These are phyloP conservation scores for Arabidopsis lyrata DNA, from an alignment of 441 rosid genomes.

Conservation along the genomic window DNA sequence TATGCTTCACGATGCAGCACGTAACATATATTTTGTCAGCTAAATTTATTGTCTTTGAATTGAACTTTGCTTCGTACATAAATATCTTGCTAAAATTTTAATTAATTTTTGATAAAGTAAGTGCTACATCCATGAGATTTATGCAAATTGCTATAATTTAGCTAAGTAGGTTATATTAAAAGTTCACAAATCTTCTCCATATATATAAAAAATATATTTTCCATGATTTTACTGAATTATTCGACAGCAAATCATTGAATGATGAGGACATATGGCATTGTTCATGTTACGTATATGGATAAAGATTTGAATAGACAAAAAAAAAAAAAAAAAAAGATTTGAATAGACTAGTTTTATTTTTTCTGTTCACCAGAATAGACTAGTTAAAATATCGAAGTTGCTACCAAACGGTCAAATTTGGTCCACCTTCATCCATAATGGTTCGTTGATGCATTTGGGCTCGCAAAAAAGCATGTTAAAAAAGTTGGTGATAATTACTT, in stretches of 20 bases:
- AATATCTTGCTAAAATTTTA: neutral
- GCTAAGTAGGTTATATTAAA: neutral
- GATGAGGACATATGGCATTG: conserved; percentile 25
- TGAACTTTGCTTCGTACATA: neutral
- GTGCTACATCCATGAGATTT: neutral
- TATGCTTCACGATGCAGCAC: neutral
- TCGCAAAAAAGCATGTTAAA: conserved; percentile 37
- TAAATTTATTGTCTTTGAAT: neutral
- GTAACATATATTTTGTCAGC: neutral
- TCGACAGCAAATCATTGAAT: conserved; percentile 26
- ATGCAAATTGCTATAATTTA: too few species aligned
- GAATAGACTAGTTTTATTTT: conserved; percentile 3
- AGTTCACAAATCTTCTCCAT: neutral
- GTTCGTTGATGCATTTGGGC: conserved; percentile 32
- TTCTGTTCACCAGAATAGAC: neutral
- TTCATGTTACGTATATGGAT: conserved; percentile 21
- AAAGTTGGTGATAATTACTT: conserved; percentile 46
- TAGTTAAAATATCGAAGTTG: conserved; percentile 29
- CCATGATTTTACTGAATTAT: conserved; percentile 8
- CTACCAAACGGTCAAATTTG: conserved; percentile 47
- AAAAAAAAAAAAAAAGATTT: too few species aligned
- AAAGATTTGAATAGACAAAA: conserved; percentile 19
- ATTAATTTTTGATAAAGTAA: too few species aligned
- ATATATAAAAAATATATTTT: neutral
- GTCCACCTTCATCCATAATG: conserved; percentile 40